Base-by-base conservation (phyloP, 805 yeast genomes). In the Starmera pachycereana region DNA sequence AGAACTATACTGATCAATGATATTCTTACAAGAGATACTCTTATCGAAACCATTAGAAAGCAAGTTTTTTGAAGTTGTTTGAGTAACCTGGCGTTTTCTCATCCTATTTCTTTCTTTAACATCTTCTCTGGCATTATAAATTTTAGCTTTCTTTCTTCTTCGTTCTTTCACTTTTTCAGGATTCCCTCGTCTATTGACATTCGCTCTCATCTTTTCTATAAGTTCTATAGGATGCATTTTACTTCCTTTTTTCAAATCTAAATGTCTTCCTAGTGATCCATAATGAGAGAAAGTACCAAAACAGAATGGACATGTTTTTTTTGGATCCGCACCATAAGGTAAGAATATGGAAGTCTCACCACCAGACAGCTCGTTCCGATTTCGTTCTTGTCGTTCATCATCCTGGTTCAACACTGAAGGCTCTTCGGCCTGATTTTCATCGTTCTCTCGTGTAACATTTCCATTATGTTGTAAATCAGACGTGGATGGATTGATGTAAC, bases 221-320 rank as follows among this genome's bases (percentile, higher is more conserved):
- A 64, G 60, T 3, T 66, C 72, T 1, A 59, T 51, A 0, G 82
- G 82, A 45, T 77, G 83, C 12, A 56, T 40, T 1, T 62, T 50
- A 9, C 76, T 66, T 1, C 82, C 83, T 40, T 72, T 71, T 44
- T 73, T 69, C 35, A 63, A 53, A 48, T 78, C 82, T 34, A 78
- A 52, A 52, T 77, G 83, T 30, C 83, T 60, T 1, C 81, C 81
- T 41, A 75, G 58, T 1, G 79, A 72, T 2, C 81, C 80, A 7
- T 76, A 72, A 43, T 74, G 74, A 3, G 76, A 66, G 52, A 76
- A 78, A 1, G 68, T 60, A 42, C 66, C 62, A 1, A 71, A 71
- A 48, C 83, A 77, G 49, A 74, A 75, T 1, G 62, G 62, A 51
- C 82, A 75, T 50, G 33, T 51, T 49, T 46, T 66, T 60, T 44